Percentiles rank a stretch among this genome's conserved stretches.
These are phyloP conservation scores for Penicillium sp. DNA, from an alignment of 2,329 filamentous ascomycete species.

Conservation along the genomic window DNA sequence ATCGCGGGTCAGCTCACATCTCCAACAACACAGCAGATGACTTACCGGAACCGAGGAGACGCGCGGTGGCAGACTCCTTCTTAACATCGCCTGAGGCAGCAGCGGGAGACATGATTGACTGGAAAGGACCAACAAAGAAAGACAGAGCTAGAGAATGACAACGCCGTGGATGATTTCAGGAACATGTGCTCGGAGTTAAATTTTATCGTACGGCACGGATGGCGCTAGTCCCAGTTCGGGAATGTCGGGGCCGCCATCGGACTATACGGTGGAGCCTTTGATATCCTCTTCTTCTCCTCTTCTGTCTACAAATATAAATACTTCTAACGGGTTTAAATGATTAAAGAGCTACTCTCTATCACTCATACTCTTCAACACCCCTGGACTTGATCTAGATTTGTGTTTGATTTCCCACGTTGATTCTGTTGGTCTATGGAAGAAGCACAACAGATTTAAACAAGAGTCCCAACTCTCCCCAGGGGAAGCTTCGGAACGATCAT, in stretches of 20 bases:
- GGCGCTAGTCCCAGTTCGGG: slow-evolving; percentile 26
- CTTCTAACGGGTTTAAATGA: too few species aligned
- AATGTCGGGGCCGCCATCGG: slow-evolving; percentile 25
- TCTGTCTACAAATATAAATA: too few species aligned
- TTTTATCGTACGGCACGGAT: slow-evolving; percentile 22
- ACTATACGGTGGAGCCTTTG: slow-evolving; percentile 1
- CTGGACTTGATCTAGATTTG: not conserved
- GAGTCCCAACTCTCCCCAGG: slow-evolving; percentile 1
- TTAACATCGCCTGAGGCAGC: slow-evolving; percentile 64
- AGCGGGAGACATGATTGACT: slow-evolving; percentile 58
- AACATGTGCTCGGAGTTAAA: slow-evolving; percentile 22
- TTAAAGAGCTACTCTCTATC: not conserved
- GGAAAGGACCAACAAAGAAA: not conserved
- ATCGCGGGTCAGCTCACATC: slow-evolving; percentile 12
- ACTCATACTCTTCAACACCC: not conserved
- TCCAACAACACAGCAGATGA: not conserved
- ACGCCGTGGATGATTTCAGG: slow-evolving; percentile 18
- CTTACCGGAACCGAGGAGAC: slow-evolving; percentile 87
- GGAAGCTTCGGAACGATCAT: slow-evolving; percentile 3
- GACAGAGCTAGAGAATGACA: slow-evolving; percentile 12
- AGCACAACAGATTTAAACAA: not conserved
- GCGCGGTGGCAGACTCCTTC: slow-evolving; percentile 85
- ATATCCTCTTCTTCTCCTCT: too few species aligned
- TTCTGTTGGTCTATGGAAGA: too few species aligned
- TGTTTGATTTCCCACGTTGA: too few species aligned